phyloP scores from a whole-genome alignment of 352 stramenopile genomes.

The Phytophthora pluvialis region DNA sequence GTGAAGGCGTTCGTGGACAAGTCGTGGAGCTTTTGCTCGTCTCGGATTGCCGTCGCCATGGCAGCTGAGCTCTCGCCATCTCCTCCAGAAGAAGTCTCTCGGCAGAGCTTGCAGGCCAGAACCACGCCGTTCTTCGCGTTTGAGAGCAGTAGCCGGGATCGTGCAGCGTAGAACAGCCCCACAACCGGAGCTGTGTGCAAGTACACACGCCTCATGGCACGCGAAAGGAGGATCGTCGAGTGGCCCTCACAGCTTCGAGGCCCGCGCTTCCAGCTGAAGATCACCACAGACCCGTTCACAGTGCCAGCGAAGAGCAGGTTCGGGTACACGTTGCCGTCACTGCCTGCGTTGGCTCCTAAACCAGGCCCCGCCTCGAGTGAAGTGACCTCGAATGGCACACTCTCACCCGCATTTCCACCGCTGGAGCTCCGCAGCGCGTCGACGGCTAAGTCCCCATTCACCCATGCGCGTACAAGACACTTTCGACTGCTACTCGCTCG shows the following conservation, averaged over 20 bases:
- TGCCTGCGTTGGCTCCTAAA: constrained; percentile 9
- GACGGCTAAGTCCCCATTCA: constrained; percentile 55
- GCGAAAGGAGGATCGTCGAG: constrained; percentile 34
- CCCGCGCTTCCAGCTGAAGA: constrained; percentile 55
- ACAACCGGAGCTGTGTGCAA: constrained; percentile 55
- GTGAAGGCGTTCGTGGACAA: constrained; percentile 27
- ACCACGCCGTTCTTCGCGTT: constrained; percentile 51
- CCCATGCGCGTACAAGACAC: constrained; percentile 51
- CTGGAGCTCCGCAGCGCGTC: constrained; percentile 41
- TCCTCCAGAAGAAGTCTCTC: constrained; percentile 5
- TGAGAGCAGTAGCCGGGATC: constrained; percentile 43
- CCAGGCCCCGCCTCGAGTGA: constrained; percentile 44
- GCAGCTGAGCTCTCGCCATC: constrained; percentile 17
- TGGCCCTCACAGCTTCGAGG: constrained; percentile 29
- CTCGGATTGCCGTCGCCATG: constrained; percentile 27
- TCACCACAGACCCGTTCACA: constrained; percentile 42
- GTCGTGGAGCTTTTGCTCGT: constrained; percentile 32
- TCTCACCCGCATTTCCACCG: constrained; percentile 22
- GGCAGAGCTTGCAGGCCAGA: constrained; percentile 41
- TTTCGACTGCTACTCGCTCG: constrained; percentile 7
- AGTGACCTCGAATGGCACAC: constrained; percentile 46
- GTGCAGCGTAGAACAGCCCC: constrained; percentile 47
- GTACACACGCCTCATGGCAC: constrained; percentile 46
- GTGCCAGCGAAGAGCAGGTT: constrained; percentile 62
- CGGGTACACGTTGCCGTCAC: constrained; percentile 14